Base-by-base conservation (phyloP, 2,329 filamentous ascomycete genomes). In the Xylaria sp. region DNA sequence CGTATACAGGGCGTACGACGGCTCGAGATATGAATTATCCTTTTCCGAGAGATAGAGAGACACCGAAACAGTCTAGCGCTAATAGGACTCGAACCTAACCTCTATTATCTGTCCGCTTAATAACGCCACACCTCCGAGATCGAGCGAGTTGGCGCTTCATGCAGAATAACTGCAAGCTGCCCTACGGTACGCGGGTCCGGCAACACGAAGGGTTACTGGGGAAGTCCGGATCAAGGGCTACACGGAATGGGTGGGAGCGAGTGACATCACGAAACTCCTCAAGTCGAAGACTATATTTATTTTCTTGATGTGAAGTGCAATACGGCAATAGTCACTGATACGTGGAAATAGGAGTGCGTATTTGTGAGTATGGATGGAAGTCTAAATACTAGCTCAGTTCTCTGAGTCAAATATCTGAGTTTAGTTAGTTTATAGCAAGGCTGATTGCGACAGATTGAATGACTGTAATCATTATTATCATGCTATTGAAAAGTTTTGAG, bases 391-490 rank as follows among this genome's bases (percentile, higher is more conserved):
- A 28, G 23, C 12, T 43, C 15, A n/a, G n/a, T n/a, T n/a, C n/a
- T n/a, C n/a, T n/a, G n/a, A n/a, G n/a, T n/a, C n/a, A n/a, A n/a
- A n/a, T 57, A 25, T 52, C 48, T 52, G n/a, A 39, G n/a, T 41
- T 25, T 10, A 45, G 23, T 13, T 32, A n/a, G 43, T 43, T 48
- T 30, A 50, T 39, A 50, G 52, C 52, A 36, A 57, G 13, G 32
- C 5, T 18, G 25, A 50, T 15, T 55, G 43, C 28, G 15, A 43
- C 60, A 56, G 34, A 45, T 15, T 50, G 20, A 15, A 28, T 55
- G 28, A 18, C 32, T 43, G n/a, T 57, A 20, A 57, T 63, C 60
- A 63, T 63, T 57, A 63, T 63, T 57, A 63, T 57, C 41, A n/a
- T 63, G 25, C 8, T 48, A 15, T 50, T 23, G 32, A 30, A 48